Evolutionary conservation across 805 yeast species (phyloP), one percentile per base, ranked within the genome.

Genomic region (Kregervanrija pseudodelftensis): DNA sequence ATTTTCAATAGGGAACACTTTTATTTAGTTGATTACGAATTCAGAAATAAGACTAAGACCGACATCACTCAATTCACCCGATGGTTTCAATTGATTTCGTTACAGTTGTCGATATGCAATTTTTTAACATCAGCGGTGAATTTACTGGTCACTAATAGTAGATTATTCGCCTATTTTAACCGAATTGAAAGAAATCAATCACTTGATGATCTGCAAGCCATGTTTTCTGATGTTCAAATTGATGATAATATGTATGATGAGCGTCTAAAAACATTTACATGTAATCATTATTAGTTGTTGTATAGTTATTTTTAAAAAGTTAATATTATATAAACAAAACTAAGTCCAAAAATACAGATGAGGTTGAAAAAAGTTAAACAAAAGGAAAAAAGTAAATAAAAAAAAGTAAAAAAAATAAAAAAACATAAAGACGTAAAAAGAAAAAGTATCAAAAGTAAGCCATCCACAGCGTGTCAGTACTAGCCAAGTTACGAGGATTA

Each of bases 401-500:
- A 35, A 16, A 17, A 37, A 40, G 3, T n/a, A 4, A 11, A 13
- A 8, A 43, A 31, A 37, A 36, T 10, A 35, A 3, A 11, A 40
- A 16, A 31, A 39, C 17, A 41, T 40, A 17, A 37, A 41, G 9
- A 32, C 10, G 30, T 9, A 39, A 14, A 10, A 13, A 11, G 35
- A 11, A 16, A 15, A 17, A 13, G 13, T 22, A n/a, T 51, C 69
- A 89, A 54, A 89, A 78, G 68, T 88, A 93, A 1, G 99, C 93
- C 96, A 93, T 87, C 89, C 96, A 93, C 51, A 86, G 73, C 12
- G 89, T 80, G 56, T 93, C 99, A 5, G 95, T 83, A 44, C 87
- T 80, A 12, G 98, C 97, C 54, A 93, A 68, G 56, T 88, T 87
- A 55, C 95, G 78, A 33, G 98, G 97, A 59, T 90, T 91, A 12